phyloP scores from a whole-genome alignment of 2,329 filamentous ascomycete genomes.

The Helotiales sp. region DNA sequence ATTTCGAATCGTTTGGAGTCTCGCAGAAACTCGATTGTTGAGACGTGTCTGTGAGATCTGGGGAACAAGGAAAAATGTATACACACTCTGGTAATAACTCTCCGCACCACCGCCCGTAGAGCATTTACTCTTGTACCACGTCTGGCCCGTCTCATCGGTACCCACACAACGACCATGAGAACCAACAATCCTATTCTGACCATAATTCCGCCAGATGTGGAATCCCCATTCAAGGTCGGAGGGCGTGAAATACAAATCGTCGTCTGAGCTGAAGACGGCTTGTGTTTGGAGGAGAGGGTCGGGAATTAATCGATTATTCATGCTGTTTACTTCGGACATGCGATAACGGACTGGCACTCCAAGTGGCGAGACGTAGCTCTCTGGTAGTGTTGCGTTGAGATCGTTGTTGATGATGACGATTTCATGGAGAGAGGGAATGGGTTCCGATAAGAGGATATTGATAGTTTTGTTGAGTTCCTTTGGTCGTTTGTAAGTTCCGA shows the following conservation, averaged over 20 bases:
- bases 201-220: not conserved
- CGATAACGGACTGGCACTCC: not conserved
- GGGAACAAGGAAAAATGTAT: not conserved
- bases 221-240: conserved; percentile 3
- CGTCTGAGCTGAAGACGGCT: not conserved
- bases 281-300: conserved; percentile 5
- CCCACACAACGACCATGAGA: not conserved
- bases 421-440: not conserved
- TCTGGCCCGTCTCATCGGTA: not conserved
- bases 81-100: not conserved
- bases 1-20: too few species aligned
- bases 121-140: not conserved
- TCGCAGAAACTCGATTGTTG: too few species aligned
- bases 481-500: not conserved
- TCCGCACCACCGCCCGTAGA: not conserved
- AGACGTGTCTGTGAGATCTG: too few species aligned
- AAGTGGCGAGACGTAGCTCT: not conserved
- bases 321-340: conserved; percentile 4
- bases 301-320: not conserved
- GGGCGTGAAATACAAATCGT: not conserved
- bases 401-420: not conserved
- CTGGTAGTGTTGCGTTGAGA: not conserved
- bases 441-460: not conserved
- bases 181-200: not conserved
- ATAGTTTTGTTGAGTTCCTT: not conserved